Base-by-base conservation (phyloP, 495 filamentous ascomycete species). In the Hypoxylon fuscum region DNA sequence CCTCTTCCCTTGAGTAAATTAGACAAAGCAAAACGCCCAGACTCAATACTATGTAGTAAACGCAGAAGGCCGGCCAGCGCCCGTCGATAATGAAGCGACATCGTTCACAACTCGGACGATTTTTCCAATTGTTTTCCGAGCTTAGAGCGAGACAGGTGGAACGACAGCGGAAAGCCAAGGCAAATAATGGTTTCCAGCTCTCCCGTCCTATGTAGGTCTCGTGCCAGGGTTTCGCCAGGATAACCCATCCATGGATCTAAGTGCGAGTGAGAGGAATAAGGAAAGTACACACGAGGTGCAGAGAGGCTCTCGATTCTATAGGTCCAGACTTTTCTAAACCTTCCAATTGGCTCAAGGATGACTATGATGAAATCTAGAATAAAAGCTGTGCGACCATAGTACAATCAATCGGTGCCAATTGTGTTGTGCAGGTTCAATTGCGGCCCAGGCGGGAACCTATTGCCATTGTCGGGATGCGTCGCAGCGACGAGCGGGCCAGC, bases 281-380 rank as follows among this genome's bases (percentile, higher is more conserved):
- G 51, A 55, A 62, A 47, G 51, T 62, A 51, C 59, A 62, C 21
- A 62, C 59, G 59, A 62, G 44, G 31, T 11, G 40, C 29, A 45
- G 34, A 32, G 56, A 60, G 57, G 48, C 57, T 60, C 58, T 48
- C 35, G 14, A 22, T 12, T 41, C 40, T 32, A 35, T 15, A 25
- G 20, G 31, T 23, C 14, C 29, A 29, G 32, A 14, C 29, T 22
- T 25, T 23, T 35, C 35, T 11, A 15, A 8, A 15, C 18, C 18
- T 34, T n/a, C 44, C 44, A 42, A 58, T 58, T 48, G 53, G 43
- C 34, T 27, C 21, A 20, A 27, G 34, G 38, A 25, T 17, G 38
- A 15, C 11, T 2, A 45, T 31, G 49, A 43, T 18, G 49, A 55
- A 43, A 46, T 49, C 21, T 10, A 18, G 45, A 35, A 27, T 27